Evolutionary conservation across 495 filamentous ascomycete species (phyloP).

Genomic region (Penicillium longicatenatum): DNA sequence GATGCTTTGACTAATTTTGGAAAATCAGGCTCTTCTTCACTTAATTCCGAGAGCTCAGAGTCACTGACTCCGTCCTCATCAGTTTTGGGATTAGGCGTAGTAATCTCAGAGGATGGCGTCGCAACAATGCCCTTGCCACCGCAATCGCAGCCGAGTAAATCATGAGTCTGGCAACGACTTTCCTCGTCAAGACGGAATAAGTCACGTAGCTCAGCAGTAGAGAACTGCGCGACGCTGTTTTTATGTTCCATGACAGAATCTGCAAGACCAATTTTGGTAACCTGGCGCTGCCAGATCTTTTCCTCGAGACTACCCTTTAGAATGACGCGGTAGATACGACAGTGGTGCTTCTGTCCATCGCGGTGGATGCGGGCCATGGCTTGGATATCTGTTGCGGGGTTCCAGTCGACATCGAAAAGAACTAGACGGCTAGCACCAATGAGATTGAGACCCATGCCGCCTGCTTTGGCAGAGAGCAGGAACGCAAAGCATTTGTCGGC

Average conservation of each 20-base stretch:
- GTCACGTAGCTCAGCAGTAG: constrained; percentile 67
- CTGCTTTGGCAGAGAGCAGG: constrained; percentile 77
- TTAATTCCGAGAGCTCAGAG: constrained; percentile 26
- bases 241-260: constrained; percentile 69
- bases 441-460: constrained; percentile 75
- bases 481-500: constrained; percentile 67
- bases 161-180: constrained; percentile 63
- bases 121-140: constrained; percentile 53
- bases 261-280: constrained; percentile 72
- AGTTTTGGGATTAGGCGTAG: constrained; percentile 12
- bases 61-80: constrained; percentile 19
- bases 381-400: constrained; percentile 77
- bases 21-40: constrained; percentile 37
- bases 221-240: constrained; percentile 59
- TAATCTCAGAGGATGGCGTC: constrained; percentile 10
- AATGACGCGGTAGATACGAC: constrained; percentile 74
- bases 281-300: constrained; percentile 83
- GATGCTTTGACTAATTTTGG: constrained; percentile 56
- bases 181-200: constrained; percentile 69
- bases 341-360: constrained; percentile 71
- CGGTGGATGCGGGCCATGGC: constrained; percentile 86
- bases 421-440: constrained; percentile 75
- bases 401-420: constrained; percentile 84
- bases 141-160: constrained; percentile 68
- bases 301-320: constrained; percentile 76